Conservation (phyloP, 192 early-diverging fungal species). For the Geosiphon pyriformis region DNA sequence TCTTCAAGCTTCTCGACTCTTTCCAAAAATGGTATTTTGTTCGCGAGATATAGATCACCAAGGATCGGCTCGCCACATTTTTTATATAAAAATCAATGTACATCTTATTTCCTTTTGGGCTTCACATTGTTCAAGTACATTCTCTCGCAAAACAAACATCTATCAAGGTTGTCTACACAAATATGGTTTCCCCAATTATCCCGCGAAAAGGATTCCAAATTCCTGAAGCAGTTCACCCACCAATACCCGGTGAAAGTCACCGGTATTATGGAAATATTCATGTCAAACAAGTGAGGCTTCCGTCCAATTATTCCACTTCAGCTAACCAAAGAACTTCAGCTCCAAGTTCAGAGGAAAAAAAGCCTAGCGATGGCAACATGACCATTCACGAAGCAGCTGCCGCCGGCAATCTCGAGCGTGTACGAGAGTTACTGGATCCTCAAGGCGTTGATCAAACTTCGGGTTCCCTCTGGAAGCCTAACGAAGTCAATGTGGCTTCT, state of each 20-base stretch:
- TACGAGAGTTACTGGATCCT: conserved; percentile 15
- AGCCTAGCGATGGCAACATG: background rate
- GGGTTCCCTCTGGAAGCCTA: conserved; percentile 23
- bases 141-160: too few species aligned
- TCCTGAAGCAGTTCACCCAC: conserved; percentile 50
- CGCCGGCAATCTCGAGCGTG: conserved; percentile 10
- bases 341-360: background rate
- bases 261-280: conserved; percentile 51
- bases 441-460: conserved; percentile 1
- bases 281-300: conserved; percentile 42
- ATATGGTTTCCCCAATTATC: background rate
- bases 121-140: too few species aligned
- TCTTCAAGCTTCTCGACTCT: too few species aligned
- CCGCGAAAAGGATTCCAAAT: conserved; percentile 16
- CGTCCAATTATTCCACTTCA: conserved; percentile 7
- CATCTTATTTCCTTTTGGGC: too few species aligned
- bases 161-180: too few species aligned
- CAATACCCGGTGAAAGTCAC: conserved; percentile 52
- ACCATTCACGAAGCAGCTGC: conserved; percentile 17
- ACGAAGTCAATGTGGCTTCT: conserved; percentile 29
- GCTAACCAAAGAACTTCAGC: conserved; percentile 15
- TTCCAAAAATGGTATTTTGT: too few species aligned
- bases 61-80: too few species aligned
- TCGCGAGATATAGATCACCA: too few species aligned
- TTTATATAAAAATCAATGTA: too few species aligned